A percentile compares a stretch with the other conserved stretches of the same genome.
Conservation (phyloP, 352 stramenopile species). For the Globisporangium uncinulatum region DNA sequence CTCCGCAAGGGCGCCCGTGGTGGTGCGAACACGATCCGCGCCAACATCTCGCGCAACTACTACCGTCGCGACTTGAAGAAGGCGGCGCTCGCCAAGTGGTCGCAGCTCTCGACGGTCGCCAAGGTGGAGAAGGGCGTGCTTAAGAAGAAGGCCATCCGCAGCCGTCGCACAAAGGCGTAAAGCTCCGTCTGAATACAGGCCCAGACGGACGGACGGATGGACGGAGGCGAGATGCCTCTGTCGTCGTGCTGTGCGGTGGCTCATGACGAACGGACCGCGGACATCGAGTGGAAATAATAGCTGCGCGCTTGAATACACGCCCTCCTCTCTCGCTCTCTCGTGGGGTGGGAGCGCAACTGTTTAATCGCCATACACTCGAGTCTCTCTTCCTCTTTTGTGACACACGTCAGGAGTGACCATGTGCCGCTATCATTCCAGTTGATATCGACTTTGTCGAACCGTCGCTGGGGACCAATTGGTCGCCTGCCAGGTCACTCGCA, state of each 20-base stretch:
- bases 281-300: slow-evolving; percentile 10
- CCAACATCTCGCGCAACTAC: slow-evolving; percentile 86
- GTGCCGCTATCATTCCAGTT: too few relatives aligned
- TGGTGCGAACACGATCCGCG: slow-evolving; percentile 81
- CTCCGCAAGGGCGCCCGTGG: slow-evolving; percentile 82
- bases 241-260: background rate
- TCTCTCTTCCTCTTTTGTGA: slow-evolving; percentile 10
- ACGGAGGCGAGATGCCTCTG: background rate
- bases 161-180: slow-evolving; percentile 81
- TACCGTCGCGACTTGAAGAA: slow-evolving; percentile 86
- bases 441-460: too few relatives aligned
- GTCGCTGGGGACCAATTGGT: too few relatives aligned
- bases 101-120: slow-evolving; percentile 77
- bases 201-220: too few relatives aligned
- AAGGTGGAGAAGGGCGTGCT: slow-evolving; percentile 89
- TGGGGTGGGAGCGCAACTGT: background rate
- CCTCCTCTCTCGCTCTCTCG: background rate
- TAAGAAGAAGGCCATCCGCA: slow-evolving; percentile 79
- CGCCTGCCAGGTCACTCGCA: too few relatives aligned
- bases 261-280: background rate
- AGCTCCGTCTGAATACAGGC: slow-evolving; percentile 2
- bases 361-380: slow-evolving; percentile 1
- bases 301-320: slow-evolving; percentile 1
- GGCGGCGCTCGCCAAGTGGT: slow-evolving; percentile 81
- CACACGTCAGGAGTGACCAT: too few relatives aligned